Evolutionary conservation across 805 yeast genomes (phyloP), one percentile per base, ranked within the genome.

Genomic region (Wickerhamiella azyma): DNA sequence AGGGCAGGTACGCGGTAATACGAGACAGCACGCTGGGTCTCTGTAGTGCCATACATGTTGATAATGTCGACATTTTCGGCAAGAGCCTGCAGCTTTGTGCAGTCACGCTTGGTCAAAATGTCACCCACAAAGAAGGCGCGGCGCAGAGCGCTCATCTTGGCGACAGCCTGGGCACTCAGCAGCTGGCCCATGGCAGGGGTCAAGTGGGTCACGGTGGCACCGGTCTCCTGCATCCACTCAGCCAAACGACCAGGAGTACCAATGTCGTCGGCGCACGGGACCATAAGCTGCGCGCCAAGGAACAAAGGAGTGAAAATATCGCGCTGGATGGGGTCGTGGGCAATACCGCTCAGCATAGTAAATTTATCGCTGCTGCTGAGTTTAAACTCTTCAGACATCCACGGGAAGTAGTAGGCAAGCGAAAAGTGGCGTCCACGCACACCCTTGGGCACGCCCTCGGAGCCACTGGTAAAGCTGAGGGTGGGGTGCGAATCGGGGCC

Each of bases 171-270:
- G 5, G 97, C 96, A 50, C 95, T 81, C 56, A 92, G 70, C 48
- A 92, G 69, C 66, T 92, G 99, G 51, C 99, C 99, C 98, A 94
- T 92, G 5, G 98, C 98, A 4, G 99, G 99, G 1, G 99, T 92
- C 66, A 92, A 74, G 64, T 92, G 99, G 1, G 99, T 92, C 1
- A 92, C 96, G 1, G 96, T 81, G 24, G 96, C 96, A 13, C 83
- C 84, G 56, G 86, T 76, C 48, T 72, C 77, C 29, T 80, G 76
- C 94, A 92, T 88, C 99, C 99, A 92, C 57, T 85, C 92, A 6
- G 99, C 98, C 46, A 92, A 71, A 59, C 82, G 79, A 26, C 98
- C 98, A 5, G 99, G 99, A 2, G 98, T 92, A 41, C 99, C 98
- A 57, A 92, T 92, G 63, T 92, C 99, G 63, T 92, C 96, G 14